These are phyloP conservation scores for Mycena albidolilacea DNA, from an alignment of 768 basidiomycete species.

Conservation along the genomic window DNA sequence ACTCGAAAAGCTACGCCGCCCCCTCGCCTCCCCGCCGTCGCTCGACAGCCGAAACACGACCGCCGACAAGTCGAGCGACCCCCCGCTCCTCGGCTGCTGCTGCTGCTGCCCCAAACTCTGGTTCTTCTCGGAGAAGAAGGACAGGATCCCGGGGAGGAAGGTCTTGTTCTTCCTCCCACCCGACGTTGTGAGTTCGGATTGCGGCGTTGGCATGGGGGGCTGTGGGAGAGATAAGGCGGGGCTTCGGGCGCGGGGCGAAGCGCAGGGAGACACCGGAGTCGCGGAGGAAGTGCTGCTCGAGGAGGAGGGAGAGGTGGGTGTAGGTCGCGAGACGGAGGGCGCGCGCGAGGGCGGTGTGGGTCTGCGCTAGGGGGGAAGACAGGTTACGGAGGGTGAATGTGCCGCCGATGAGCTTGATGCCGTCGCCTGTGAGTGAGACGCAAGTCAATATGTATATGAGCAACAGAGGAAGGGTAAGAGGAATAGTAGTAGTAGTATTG, in stretches of 20 bases:
- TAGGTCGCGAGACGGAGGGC: slow-evolving; percentile 69
- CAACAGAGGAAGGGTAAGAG: no score
- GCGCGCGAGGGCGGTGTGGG: slow-evolving; percentile 52
- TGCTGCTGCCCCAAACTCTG: slow-evolving; percentile 33
- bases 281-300: slow-evolving; percentile 72
- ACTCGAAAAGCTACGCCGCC: no score
- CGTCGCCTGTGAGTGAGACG: neutral
- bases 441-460: no score
- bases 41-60: slow-evolving; percentile 38
- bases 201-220: slow-evolving; percentile 45
- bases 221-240: slow-evolving; percentile 38
- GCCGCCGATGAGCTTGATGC: slow-evolving; percentile 67
- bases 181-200: neutral
- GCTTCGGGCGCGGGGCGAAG: slow-evolving; percentile 52
- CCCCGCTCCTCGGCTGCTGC: slow-evolving; percentile 46
- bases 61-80: slow-evolving; percentile 62
- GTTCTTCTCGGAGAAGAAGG: slow-evolving; percentile 56
- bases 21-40: no score
- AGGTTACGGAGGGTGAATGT: slow-evolving; percentile 70
- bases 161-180: slow-evolving; percentile 40
- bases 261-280: slow-evolving; percentile 66
- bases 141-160: slow-evolving; percentile 58
- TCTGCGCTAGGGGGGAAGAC: slow-evolving; percentile 40
- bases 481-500: no score
- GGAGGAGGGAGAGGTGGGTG: slow-evolving; percentile 68